Percentiles rank a stretch among this genome's conserved stretches.
Conservation (phyloP, 2,329 filamentous ascomycete genomes). For the Xylaria sp. region DNA sequence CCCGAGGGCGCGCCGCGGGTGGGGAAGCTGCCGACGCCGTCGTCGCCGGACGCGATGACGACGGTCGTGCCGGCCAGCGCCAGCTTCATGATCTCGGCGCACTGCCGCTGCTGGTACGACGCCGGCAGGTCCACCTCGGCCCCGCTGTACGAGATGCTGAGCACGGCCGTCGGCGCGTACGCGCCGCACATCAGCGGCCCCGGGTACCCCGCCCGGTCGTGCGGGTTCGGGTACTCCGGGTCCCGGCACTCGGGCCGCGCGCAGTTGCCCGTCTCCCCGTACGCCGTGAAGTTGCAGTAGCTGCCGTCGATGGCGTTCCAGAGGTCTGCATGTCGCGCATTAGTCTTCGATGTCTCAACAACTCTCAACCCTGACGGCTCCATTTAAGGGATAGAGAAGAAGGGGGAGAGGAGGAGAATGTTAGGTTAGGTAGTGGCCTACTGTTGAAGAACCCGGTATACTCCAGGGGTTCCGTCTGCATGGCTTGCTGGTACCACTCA, state of each 20-base stretch:
- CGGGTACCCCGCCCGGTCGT: constrained; percentile 52
- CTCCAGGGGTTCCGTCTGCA: constrained; percentile 21
- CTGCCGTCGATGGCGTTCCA: constrained; percentile 55
- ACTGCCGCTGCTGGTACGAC: constrained; percentile 56
- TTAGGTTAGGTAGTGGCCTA: constrained; percentile 9
- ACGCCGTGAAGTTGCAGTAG: constrained; percentile 56
- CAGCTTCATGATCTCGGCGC: constrained; percentile 56
- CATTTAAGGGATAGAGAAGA: not conserved
- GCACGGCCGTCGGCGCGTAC: constrained; percentile 39
- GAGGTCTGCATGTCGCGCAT: constrained; percentile 44
- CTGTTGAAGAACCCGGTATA: constrained; percentile 40
- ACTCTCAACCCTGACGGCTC: too few relatives aligned
- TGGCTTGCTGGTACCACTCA: constrained; percentile 41
- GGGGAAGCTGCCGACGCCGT: constrained; percentile 45
- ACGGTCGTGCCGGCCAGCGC: constrained; percentile 52
- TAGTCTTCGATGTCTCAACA: too few relatives aligned
- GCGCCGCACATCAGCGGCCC: constrained; percentile 42
- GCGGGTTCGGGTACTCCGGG: constrained; percentile 52
- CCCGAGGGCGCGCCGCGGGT: constrained; percentile 34
- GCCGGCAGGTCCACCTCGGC: constrained; percentile 56
- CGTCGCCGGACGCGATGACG: constrained; percentile 52
- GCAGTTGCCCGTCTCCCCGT: constrained; percentile 51
- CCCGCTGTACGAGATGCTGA: constrained; percentile 59
- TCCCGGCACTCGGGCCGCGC: constrained; percentile 46
- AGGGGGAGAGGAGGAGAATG: not conserved